Conservation (phyloP, 371 early-diverging fungal species). For the Mortierella sp. region DNA sequence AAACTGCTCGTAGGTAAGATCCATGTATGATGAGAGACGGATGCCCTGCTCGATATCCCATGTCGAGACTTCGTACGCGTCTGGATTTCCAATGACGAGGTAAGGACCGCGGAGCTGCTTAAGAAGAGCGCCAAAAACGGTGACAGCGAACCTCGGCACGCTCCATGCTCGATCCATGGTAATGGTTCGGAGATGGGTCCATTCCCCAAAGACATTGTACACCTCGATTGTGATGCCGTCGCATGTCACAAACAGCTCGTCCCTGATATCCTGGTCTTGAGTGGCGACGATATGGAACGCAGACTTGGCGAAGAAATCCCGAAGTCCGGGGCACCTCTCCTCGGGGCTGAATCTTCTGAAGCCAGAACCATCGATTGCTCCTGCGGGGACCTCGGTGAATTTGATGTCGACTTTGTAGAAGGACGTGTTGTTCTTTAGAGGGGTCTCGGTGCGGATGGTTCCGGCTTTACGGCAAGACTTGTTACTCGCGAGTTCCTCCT, state of each 20-base stretch:
- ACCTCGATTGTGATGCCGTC: slow-evolving; percentile 1
- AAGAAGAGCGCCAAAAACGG: neutral
- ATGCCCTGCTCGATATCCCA: neutral
- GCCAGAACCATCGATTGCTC: neutral
- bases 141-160: neutral
- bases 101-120: neutral
- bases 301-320: neutral
- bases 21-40: neutral
- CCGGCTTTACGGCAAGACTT: neutral
- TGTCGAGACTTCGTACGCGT: neutral
- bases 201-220: neutral
- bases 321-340: neutral
- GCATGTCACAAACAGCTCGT: slow-evolving; percentile 12
- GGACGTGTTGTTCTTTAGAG: neutral
- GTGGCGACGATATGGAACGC: slow-evolving; percentile 2
- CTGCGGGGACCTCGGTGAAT: neutral
- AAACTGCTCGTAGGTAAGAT: neutral
- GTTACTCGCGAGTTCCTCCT: neutral
- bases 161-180: neutral
- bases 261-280: neutral
- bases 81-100: neutral
- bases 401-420: neutral
- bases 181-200: neutral
- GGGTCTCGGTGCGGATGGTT: neutral
- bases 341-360: neutral